Evolutionary conservation across 371 early-diverging fungal species (phyloP), one percentile per base, ranked within the genome.

Genomic region (Mycotypha africana): DNA sequence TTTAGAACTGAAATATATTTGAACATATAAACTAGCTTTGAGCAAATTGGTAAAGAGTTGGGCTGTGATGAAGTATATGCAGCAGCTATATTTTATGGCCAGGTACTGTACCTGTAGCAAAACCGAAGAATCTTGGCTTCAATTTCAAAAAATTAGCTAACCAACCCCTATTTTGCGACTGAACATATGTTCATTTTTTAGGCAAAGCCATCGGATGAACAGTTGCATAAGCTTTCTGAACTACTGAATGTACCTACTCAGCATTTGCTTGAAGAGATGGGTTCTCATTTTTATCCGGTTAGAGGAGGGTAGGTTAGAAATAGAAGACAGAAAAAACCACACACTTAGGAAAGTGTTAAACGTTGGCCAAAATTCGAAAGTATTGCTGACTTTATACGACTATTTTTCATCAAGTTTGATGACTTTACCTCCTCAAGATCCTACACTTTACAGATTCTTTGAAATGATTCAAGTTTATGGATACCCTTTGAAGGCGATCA

Each of bases 11-110:
- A n/a, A n/a, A n/a, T n/a, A n/a, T n/a, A n/a, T n/a, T n/a, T n/a
- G n/a, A n/a, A n/a, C n/a, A n/a, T n/a, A n/a, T n/a, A n/a, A n/a
- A n/a, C 19, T 38, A 83, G 83, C 23, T 85, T 85, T 58, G 71
- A 75, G 19, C 56, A 78, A 22, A 82, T 85, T 39, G 82, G 74
- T 11, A 49, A 66, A 16, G 62, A 65, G 33, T 57, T 85, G 24
- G 71, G 66, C 2, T 73, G 68, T 32, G 75, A 81, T 55, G 85
- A 85, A 58, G 77, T 84, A 0, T 85, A 83, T 68, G 79, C 77
- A 9, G 85, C 85, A 10, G 62, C 82, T 2, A 62, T 85, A n/a
- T 85, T 85, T 51, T 85, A 83, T 55, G 85, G 85, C 17, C 78
- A 80, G 65, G 81, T 76, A 62, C 51, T 2, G 17, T 11, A 15